These are phyloP conservation scores for Areca catechu DNA, from an alignment of 176 grass and related monocot species.

Conservation along the genomic window DNA sequence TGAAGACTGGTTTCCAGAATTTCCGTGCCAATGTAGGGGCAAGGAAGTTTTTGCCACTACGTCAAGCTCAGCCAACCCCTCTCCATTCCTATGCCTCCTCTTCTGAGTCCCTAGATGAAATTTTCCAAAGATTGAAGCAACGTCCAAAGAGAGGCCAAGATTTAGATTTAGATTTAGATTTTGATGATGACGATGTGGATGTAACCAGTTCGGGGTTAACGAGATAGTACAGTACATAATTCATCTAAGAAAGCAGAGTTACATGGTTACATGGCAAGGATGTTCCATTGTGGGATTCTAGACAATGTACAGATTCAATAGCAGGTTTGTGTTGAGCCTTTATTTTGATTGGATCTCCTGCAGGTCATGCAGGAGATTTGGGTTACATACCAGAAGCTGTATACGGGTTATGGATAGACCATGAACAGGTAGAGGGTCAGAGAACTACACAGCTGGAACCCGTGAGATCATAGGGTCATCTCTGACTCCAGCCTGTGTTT, in stretches of 20 bases:
- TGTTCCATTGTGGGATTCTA: conserved; percentile 31
- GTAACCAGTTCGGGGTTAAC: conserved; percentile 22
- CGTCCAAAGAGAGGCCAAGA: conserved; percentile 27
- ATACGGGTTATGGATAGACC: conserved; percentile 15
- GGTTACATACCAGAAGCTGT: conserved; percentile 22
- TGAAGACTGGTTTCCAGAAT: conserved; percentile 93
- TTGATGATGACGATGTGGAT: conserved; percentile 42
- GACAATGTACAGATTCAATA: conserved; percentile 51
- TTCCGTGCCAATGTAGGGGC: conserved; percentile 72
- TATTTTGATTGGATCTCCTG: conserved; percentile 2
- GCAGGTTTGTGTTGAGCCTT: conserved; percentile 4
- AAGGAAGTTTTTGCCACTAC: conserved; percentile 75
- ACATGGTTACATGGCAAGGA: neutral
- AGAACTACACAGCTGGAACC: neutral
- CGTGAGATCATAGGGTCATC: too few species aligned
- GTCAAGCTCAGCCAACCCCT: conserved; percentile 45
- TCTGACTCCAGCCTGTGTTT: too few species aligned
- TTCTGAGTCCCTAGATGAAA: conserved; percentile 83
- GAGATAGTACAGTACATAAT: conserved; percentile 27
- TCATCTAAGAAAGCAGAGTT: neutral
- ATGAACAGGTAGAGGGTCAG: conserved; percentile 21
- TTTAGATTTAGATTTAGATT: conserved; percentile 40
- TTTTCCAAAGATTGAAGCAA: conserved; percentile 82
- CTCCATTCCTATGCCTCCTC: conserved; percentile 29
- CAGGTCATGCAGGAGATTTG: conserved; percentile 9